Evolutionary conservation across 2,329 filamentous ascomycete species (phyloP), one percentile per base, ranked within the genome.

Genomic region (Colletotrichum horii): DNA sequence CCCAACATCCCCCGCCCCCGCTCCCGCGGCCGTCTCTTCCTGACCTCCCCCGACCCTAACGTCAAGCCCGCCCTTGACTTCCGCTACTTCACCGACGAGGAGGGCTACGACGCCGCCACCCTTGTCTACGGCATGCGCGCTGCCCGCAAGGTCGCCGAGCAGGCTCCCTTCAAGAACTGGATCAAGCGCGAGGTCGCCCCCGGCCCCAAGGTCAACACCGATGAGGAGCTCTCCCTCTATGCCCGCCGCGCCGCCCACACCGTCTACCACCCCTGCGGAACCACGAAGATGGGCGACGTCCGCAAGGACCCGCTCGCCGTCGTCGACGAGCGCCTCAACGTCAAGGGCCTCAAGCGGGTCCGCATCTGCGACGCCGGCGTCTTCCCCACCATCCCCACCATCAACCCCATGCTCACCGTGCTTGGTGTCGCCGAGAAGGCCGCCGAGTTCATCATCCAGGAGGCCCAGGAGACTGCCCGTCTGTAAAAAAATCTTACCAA

Each of bases 391-490:
- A 97, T 98, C 92, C 90, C 94, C 61, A 94, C 91, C 70, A 94
- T 97, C 83, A 98, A 98, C 87, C 95, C 95, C 75, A 97, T 98
- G 96, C 87, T 98, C 82, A 98, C 95, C 2, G 95, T 98, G 7
- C 85, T 98, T 82, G 93, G 92, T 69, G 91, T 97, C 80, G 96
- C 94, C 9, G 96, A 98, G 91, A 90, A 94, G 73, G 93, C 92
- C 8, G 96, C 96, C 0, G 96, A 98, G 89, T 84, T 98, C 83
- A 93, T 98, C 82, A 93, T 93, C 34, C 89, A 93, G 82, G 92
- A 95, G 78, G 94, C 76, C 38, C 70, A 77, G 71, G 76, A 75
- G 64, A 75, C 73, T 16, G 73, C 73, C 22, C 73, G 73, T 58
- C 64, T 75, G 70, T 75, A 75, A 73, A 72, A 56, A 56, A 14